Conservation (phyloP, 805 yeast species). For the Torulaspora gathmanii region DNA sequence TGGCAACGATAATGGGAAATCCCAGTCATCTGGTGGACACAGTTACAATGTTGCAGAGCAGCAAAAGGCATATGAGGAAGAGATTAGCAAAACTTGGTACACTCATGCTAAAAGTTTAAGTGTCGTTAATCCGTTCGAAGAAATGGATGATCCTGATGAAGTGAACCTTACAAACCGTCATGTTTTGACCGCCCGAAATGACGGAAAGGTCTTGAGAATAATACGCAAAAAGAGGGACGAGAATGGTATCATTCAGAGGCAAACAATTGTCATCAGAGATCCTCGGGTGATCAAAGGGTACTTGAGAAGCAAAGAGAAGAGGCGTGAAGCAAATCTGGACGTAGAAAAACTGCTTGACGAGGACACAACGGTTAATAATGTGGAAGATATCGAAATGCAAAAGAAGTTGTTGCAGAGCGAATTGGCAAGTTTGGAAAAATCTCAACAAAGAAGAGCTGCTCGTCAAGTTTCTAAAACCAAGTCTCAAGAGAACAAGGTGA, state of each 20-base stretch:
- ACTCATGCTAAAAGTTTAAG: constrained; percentile 64
- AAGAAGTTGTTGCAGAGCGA: constrained; percentile 76
- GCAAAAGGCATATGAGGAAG: constrained; percentile 88
- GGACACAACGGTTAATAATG: constrained; percentile 49
- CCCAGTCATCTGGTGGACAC: constrained; percentile 53
- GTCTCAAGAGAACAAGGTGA: constrained; percentile 20
- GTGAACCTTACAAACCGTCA: constrained; percentile 35
- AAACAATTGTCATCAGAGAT: constrained; percentile 71
- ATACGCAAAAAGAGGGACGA: constrained; percentile 77
- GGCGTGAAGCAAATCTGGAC: constrained; percentile 62
- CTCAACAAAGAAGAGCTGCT: constrained; percentile 61
- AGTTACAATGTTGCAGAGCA: constrained; percentile 78
- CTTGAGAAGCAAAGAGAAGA: constrained; percentile 59
- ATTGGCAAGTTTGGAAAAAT: constrained; percentile 74
- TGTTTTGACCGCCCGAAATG: constrained; percentile 27
- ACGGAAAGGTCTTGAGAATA: constrained; percentile 51
- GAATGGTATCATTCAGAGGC: constrained; percentile 80
- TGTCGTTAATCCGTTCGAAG: constrained; percentile 38
- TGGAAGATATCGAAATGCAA: constrained; percentile 72
- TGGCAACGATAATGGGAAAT: constrained; percentile 34
- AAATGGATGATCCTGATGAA: constrained; percentile 36
- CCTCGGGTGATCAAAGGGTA: constrained; percentile 85
- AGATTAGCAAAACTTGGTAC: constrained; percentile 84
- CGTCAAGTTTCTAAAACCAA: constrained; percentile 48
- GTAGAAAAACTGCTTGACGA: constrained; percentile 40